A percentile compares a stretch with the other conserved stretches of the same genome.
Conservation (phyloP, 116 monocot species). For the Trichopus zeylanicus region DNA sequence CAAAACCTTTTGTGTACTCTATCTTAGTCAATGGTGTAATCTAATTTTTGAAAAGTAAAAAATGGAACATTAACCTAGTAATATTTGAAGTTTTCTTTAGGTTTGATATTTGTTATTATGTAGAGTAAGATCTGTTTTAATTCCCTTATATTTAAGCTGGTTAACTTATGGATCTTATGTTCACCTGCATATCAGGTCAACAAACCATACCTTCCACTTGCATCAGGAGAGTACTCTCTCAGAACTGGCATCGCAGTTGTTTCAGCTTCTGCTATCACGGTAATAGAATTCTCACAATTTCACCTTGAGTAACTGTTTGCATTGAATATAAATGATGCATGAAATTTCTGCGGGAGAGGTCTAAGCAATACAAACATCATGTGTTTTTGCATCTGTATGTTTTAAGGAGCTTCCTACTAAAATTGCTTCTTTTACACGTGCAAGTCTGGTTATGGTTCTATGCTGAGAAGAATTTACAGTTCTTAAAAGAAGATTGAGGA, state of each 20-base stretch:
- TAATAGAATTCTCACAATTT: slow-evolving; percentile 17
- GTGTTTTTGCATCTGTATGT: neutral
- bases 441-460: neutral
- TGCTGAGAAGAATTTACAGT: neutral
- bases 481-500: neutral
- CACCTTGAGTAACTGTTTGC: neutral
- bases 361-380: neutral
- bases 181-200: slow-evolving; percentile 53
- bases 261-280: slow-evolving; percentile 60
- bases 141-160: neutral
- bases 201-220: slow-evolving; percentile 89
- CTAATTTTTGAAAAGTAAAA: neutral
- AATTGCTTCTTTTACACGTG: neutral
- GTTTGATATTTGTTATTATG: neutral
- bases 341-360: neutral
- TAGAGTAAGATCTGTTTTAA: neutral
- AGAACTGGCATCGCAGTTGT: slow-evolving; percentile 54
- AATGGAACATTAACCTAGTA: neutral
- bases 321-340: neutral
- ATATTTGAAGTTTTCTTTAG: neutral
- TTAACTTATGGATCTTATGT: neutral
- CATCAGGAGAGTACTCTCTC: slow-evolving; percentile 88
- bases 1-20: neutral
- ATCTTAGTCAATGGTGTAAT: too few species aligned
- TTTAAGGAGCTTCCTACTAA: too few species aligned